Base-by-base conservation (phyloP, 495 filamentous ascomycete genomes). In the Penicillium subrubescens region DNA sequence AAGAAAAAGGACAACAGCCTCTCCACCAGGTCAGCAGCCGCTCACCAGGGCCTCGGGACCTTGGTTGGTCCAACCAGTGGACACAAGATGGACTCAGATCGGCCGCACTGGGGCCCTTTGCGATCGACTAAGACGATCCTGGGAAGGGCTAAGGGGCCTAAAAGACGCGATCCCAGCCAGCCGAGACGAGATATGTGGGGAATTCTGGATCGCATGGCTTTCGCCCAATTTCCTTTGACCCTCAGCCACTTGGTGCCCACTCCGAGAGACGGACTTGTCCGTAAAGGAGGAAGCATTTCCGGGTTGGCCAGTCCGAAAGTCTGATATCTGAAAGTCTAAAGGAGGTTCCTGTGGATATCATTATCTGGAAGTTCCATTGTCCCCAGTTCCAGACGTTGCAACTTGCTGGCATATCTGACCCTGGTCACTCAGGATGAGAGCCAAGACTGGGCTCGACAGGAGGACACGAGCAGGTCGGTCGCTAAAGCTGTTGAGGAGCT, bases 91-190 rank as follows among this genome's bases (percentile, higher is more conserved):
- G 44, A 23, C 44, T 23, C 44, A 54, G 70, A 72, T 72, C 70
- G 70, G 65, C 70, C 62, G 61, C 25, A 62, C 62, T 64, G 69
- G 69, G 66, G 63, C 48, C 61, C 57, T 35, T 35, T 63, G 65
- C 68, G 71, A 73, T 73, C 71, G 69, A 73, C 68, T 71, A 68
- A 62, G 25, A 65, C 64, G 55, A 65, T 70, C 60, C 63, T 44
- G 59, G 65, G 56, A 61, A 67, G 64, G 63, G 17, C 39, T 37
- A 63, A 57, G 60, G 62, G 62, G 64, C 54, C 70, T 60, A 50
- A 60, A 65, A 62, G 55, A 67, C 59, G 68, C 58, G 62, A 67
- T 72, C 62, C 60, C 60, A 70, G 68, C 69, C 69, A 70, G 70
- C 70, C 67, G 63, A 71, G 57, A 66, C 59, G 62, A 71, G 60